Conservation (phyloP, 1,284 basidiomycete genomes). For the Fomitopsis schrenkii region DNA sequence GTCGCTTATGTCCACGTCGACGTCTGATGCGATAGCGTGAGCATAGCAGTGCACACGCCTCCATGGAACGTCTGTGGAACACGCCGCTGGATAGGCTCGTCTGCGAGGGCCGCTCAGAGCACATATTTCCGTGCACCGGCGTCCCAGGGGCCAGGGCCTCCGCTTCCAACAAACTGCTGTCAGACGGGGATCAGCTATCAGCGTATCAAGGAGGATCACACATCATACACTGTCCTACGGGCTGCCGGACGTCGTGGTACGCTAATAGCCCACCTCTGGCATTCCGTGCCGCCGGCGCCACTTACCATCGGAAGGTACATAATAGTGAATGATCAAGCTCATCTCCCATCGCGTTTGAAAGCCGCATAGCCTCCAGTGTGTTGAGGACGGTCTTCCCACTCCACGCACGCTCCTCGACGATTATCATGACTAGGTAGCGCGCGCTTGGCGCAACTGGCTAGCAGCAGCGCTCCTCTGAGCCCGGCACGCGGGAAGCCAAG, state of each 20-base stretch:
- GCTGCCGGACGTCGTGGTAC: background rate
- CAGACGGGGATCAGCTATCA: background rate
- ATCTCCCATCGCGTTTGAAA: background rate
- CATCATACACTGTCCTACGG: background rate
- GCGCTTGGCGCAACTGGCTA: background rate
- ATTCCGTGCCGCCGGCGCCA: background rate
- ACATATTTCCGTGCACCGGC: background rate
- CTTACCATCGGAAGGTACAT: background rate
- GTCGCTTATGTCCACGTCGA: background rate
- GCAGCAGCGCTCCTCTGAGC: background rate
- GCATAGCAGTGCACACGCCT: too few species aligned
- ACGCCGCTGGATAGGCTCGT: background rate
- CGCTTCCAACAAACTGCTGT: background rate
- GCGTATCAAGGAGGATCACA: constrained; percentile 1
- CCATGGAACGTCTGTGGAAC: background rate
- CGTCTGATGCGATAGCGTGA: background rate
- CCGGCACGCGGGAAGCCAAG: background rate
- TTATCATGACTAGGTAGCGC: background rate
- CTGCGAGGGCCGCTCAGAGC: background rate
- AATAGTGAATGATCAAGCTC: background rate
- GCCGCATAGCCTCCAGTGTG: background rate
- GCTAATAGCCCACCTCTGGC: background rate
- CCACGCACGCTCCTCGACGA: background rate
- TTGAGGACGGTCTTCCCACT: background rate
- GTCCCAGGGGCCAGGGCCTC: background rate